These are phyloP conservation scores for Solanum chmielewskii DNA, from an alignment of 257 asterid species.

Conservation along the genomic window DNA sequence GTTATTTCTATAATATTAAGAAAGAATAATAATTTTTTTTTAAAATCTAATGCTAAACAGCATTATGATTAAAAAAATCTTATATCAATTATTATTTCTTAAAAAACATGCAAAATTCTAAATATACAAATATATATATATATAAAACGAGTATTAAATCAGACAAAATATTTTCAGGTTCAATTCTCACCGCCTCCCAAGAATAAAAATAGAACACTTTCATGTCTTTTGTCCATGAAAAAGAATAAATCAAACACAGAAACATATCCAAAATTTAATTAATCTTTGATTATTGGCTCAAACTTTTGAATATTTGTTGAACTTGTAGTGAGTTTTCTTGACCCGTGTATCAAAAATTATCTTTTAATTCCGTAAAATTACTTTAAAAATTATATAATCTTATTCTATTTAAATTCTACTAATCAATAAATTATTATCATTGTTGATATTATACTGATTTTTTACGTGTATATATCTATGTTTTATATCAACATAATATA, in stretches of 20 bases:
- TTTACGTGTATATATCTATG: not conserved
- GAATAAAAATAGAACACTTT: not conserved
- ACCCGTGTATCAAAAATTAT: not conserved
- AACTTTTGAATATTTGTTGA: not conserved
- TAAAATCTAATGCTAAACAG: too few species aligned
- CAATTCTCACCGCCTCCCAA: not conserved
- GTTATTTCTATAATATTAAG: too few species aligned
- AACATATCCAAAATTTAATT: not conserved
- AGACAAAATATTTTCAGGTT: not conserved
- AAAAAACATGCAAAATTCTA: fast-evolving
- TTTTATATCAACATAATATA: not conserved
- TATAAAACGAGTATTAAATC: not conserved
- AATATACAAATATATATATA: too few species aligned
- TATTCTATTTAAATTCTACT: not conserved
- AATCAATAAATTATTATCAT: not conserved
- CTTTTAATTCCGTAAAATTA: not conserved
- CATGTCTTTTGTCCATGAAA: not conserved
- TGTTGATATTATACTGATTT: not conserved
- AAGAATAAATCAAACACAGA: not conserved
- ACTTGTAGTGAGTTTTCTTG: not conserved
- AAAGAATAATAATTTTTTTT: too few species aligned
- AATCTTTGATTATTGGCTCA: not conserved
- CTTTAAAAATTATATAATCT: not conserved
- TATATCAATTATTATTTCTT: too few species aligned
- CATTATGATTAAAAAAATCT: not conserved